Conservation (phyloP, 495 filamentous ascomycete species). For the Cercophora sp. region DNA sequence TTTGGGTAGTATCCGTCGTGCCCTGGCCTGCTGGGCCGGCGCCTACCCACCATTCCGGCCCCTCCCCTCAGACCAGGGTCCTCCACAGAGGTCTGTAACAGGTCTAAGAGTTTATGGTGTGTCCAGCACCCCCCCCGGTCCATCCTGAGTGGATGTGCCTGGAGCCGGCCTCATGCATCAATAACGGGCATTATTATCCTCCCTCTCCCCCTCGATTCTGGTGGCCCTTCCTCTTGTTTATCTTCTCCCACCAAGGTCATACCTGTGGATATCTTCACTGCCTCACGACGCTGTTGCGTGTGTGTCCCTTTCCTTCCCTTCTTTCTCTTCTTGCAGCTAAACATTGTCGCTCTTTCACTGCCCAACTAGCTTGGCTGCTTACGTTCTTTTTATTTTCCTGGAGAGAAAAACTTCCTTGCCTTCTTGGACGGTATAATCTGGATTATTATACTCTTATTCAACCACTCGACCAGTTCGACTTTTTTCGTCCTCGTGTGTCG, state of each 20-base stretch:
- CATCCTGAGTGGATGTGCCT: conserved; percentile 33
- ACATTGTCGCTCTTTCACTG: conserved; percentile 50
- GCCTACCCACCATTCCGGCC: conserved; percentile 24
- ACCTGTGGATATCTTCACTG: conserved; percentile 34
- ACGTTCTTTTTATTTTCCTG: conserved; percentile 42
- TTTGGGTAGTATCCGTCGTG: too few species aligned
- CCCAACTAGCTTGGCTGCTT: conserved; percentile 58
- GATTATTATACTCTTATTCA: conserved; percentile 32
- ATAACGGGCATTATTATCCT: conserved; percentile 36
- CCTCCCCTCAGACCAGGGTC: conserved; percentile 23
- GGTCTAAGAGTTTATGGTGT: conserved; percentile 30
- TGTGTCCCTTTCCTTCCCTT: conserved; percentile 37
- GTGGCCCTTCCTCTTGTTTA: conserved; percentile 35
- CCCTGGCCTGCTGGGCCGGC: too few species aligned
- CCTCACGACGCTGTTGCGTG: conserved; percentile 46
- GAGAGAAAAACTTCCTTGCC: conserved; percentile 29
- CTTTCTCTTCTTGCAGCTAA: conserved; percentile 50
- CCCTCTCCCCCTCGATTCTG: conserved; percentile 27
- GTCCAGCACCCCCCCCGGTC: conserved; percentile 24
- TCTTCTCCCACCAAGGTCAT: conserved; percentile 37
- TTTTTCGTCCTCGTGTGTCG: conserved; percentile 20
- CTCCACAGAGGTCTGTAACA: conserved; percentile 37
- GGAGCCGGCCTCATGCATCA: conserved; percentile 33
- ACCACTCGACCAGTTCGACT: conserved; percentile 19
- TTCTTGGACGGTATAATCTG: conserved; percentile 45